Evolutionary conservation across 1,139 yeast species (phyloP).

Genomic region (Pichia sp.): DNA sequence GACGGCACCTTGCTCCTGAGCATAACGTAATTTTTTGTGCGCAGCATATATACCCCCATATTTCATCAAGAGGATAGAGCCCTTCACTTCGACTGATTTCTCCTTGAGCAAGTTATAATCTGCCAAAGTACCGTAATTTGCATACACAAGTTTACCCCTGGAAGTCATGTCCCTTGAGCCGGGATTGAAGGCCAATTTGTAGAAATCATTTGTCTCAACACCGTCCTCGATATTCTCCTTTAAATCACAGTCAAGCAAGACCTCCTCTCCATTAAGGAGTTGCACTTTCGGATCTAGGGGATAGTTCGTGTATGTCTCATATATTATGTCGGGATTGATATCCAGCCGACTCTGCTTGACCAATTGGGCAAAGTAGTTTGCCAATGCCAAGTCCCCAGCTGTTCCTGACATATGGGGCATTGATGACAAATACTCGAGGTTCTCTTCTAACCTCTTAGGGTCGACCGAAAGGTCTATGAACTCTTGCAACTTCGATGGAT

Average conservation of each 20-base stretch:
- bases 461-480: constrained; percentile 51
- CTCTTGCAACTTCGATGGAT: constrained; percentile 46
- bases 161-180: constrained; percentile 58
- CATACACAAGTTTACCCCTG: constrained; percentile 50
- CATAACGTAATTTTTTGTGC: constrained; percentile 49
- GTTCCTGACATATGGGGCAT: constrained; percentile 90
- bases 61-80: constrained; percentile 53
- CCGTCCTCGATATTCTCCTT: constrained; percentile 25
- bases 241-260: constrained; percentile 29
- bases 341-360: constrained; percentile 55
- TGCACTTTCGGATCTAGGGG: constrained; percentile 35
- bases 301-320: constrained; percentile 58
- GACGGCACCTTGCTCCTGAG: constrained; percentile 46
- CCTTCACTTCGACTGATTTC: constrained; percentile 36
- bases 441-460: constrained; percentile 56
- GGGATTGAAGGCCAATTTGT: constrained; percentile 57
- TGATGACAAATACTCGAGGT: constrained; percentile 70
- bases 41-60: constrained; percentile 38
- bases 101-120: constrained; percentile 51
- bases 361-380: constrained; percentile 56
- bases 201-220: constrained; percentile 14
- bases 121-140: constrained; percentile 56
- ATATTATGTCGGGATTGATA: constrained; percentile 46
- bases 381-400: constrained; percentile 70
- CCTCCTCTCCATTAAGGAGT: constrained; percentile 19